These are phyloP conservation scores for Aspergillus texensis DNA, from an alignment of 2,329 filamentous ascomycete species.

Conservation along the genomic window DNA sequence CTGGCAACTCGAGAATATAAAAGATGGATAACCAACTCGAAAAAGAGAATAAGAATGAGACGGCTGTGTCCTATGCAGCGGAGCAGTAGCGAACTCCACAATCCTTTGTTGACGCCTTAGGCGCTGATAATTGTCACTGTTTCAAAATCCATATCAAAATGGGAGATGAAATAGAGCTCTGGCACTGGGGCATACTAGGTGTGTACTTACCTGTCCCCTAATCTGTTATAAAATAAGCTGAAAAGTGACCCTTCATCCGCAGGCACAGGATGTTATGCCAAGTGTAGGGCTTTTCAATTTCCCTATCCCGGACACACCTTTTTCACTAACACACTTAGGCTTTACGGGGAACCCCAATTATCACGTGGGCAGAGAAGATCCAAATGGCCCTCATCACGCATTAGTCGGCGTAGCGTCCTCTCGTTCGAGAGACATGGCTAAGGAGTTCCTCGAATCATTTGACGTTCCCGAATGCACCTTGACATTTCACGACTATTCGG, in stretches of 20 bases:
- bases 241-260: not conserved
- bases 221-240: too few species aligned
- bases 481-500: conserved; percentile 72
- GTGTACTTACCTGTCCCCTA: too few species aligned
- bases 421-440: not conserved
- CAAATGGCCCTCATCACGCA: not conserved
- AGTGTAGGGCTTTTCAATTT: not conserved
- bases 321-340: not conserved
- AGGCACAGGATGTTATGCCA: not conserved
- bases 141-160: not conserved
- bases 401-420: not conserved
- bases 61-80: too few species aligned
- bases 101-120: not conserved
- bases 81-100: too few species aligned
- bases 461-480: conserved; percentile 42
- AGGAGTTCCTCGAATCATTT: not conserved
- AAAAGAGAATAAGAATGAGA: too few species aligned
- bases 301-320: not conserved
- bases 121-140: not conserved
- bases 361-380: not conserved
- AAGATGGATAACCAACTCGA: too few species aligned
- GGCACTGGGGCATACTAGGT: not conserved
- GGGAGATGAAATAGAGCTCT: not conserved
- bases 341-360: not conserved
- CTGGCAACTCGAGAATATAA: too few species aligned